Base-by-base conservation (phyloP, 2,329 filamentous ascomycete genomes). In the Pseudonectria buxi region DNA sequence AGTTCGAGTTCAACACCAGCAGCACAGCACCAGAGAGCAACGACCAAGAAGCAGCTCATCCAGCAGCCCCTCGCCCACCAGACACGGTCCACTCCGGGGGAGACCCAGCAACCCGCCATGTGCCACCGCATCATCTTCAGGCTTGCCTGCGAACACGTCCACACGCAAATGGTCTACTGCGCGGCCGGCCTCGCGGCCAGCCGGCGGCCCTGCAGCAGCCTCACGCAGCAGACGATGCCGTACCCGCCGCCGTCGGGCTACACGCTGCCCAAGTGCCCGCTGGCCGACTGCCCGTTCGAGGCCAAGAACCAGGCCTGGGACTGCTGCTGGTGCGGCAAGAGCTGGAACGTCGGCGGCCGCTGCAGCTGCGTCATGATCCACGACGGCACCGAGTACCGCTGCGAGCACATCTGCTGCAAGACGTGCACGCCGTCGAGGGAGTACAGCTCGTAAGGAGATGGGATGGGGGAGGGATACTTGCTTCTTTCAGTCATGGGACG, bases 261-360 rank as follows among this genome's bases (percentile, higher is more conserved):
- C 48, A 44, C 46, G 13, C 40, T 55, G 16, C 63, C 64, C 31
- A 61, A 63, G 39, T 74, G 70, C 44, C 67, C 68, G 29, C 51
- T 72, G 37, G 44, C 62, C 7, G 57, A 59, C 32, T 74, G 71
- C 36, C 69, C 71, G 7, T 74, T 70, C 45, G 68, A 72, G 54
- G 55, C 57, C 31, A 64, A 66, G 39, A 65, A 68, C 37, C 61
- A 71, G 24, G 63, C 54, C 43, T 75, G 71, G 71, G 71, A 71
- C 53, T 74, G 71, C 54, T 74, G 71, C 53, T 74, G 69, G 69
- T 74, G 71, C 39, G 71, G 71, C 18, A 72, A 73, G 47, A 58
- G 59, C n/a, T 66, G 66, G 61, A 74, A 75, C 46, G 60, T 61
- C 29, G 55, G 57, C 16, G 71, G 69, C 4, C 63, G 69, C 16